Evolutionary conservation across 2,329 filamentous ascomycete species (phyloP).

Genomic region (Colletotrichum sansevieriae): DNA sequence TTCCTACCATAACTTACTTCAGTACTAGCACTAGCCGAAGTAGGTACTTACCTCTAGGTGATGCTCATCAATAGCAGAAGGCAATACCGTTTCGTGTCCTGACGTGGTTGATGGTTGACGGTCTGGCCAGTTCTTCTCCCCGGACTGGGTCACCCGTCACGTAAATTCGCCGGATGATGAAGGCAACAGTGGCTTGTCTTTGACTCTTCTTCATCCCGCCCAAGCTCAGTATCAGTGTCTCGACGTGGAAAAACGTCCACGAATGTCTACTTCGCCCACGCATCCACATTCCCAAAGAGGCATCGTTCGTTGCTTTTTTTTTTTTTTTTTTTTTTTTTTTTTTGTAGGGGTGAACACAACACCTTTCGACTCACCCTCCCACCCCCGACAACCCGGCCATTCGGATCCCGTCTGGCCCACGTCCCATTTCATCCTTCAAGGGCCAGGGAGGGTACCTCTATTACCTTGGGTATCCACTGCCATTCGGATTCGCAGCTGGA

Average conservation of each 20-base stretch:
- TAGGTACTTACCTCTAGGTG: neutral
- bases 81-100: neutral
- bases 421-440: conserved; percentile 15
- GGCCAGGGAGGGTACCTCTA: conserved; percentile 23
- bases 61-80: neutral
- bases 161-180: conserved; percentile 6
- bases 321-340: no score
- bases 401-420: conserved; percentile 18
- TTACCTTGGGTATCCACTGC: neutral
- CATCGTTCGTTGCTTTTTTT: conserved; percentile 1
- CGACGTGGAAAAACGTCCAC: conserved; percentile 1
- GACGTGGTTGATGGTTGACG: conserved; percentile 12
- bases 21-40: no score
- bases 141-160: neutral
- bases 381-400: conserved; percentile 13
- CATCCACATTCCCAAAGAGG: conserved; percentile 40
- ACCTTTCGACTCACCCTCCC: conserved; percentile 6
- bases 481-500: conserved; percentile 20
- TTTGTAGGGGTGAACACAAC: no score
- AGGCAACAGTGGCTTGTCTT: conserved; percentile 22
- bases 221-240: neutral
- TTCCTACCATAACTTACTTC: no score
- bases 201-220: conserved; percentile 18
- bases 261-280: conserved; percentile 25
- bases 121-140: neutral